Base-by-base conservation (phyloP, 2,329 filamentous ascomycete species). In the Cladosporium sp. region DNA sequence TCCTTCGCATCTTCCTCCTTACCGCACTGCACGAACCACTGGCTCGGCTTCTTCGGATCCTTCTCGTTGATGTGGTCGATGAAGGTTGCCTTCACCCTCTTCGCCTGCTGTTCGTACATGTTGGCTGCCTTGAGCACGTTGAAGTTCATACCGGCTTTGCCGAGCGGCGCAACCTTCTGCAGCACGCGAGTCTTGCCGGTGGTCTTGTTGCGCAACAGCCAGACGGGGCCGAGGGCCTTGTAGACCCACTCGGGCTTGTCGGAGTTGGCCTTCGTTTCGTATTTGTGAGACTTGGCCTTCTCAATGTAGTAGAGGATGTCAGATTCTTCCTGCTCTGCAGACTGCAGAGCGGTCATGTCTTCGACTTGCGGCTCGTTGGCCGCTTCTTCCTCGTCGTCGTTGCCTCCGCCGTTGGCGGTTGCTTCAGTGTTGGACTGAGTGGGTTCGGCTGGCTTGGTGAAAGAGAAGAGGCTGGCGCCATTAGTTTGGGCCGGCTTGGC, bases 101-200 rank as follows among this genome's bases (percentile, higher is more conserved):
- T 71, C 37, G 85, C 88, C 31, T 84, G 82, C 7, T 83, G 80
- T 72, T 85, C 85, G 80, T 93, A 93, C 5, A 82, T 81, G 62
- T 88, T 37, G 6, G 50, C 78, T n/a, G 83, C 80, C 1, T 86
- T 80, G 37, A 91, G 78, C 58, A 93, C 77, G 23, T 82, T 78
- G 70, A 89, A 86, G 79, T 96, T 96, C 72, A 96, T 80, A 3
- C 90, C 85, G 56, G 94, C 82, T 46, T 89, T 86, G 18, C 92
- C 92, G 68, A 88, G 85, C 0, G 91, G 91, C 69, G 93, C 90
- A n/a, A 87, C 86, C 59, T 92, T 87, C 68, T 93, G 79, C 23
- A 96, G 79, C 55, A 95, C 80, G 49, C 92, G 87, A 4, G 88
- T 85, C 31, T 84, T 83, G 23, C 85, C 86, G 0, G 88, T 91